phyloP scores from a whole-genome alignment of 257 asterid genomes.

The Nicotiana sylvestris region DNA sequence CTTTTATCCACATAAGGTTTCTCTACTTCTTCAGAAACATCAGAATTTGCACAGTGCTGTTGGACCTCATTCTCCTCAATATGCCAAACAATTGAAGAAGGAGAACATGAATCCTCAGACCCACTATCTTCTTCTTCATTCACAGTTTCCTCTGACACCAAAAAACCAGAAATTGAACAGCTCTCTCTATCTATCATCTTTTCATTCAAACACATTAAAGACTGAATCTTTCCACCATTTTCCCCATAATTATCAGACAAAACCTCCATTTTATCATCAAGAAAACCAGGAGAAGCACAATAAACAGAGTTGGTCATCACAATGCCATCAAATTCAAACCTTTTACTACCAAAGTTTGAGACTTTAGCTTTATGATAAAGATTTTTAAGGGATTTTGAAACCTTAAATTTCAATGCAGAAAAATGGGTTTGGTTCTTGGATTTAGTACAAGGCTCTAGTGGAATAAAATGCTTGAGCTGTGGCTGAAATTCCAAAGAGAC shows the following conservation, averaged over 20 bases:
- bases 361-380: conserved; percentile 29
- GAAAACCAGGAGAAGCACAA: conserved; percentile 42
- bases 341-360: conserved; percentile 26
- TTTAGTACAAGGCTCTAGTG: conserved; percentile 14
- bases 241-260: conserved; percentile 10
- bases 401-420: conserved; percentile 41
- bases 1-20: conserved; percentile 31
- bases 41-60: conserved; percentile 20
- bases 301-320: conserved; percentile 44
- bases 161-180: conserved; percentile 44
- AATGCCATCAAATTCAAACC: conserved; percentile 49
- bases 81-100: conserved; percentile 41
- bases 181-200: conserved; percentile 34
- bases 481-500: conserved; percentile 19
- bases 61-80: conserved; percentile 23
- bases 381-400: conserved; percentile 42
- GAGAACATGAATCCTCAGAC: conserved; percentile 47
- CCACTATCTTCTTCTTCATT: conserved; percentile 44
- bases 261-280: conserved; percentile 37
- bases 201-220: conserved; percentile 16
- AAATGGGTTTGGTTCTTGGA: conserved; percentile 32
- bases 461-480: conserved; percentile 21
- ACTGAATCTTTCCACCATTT: conserved; percentile 15
- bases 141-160: conserved; percentile 47
- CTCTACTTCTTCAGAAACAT: conserved; percentile 29